Percentiles rank a stretch among this genome's conserved stretches.
Conservation (phyloP, 148 eudicot genomes). For the Persicaria tinctoria region DNA sequence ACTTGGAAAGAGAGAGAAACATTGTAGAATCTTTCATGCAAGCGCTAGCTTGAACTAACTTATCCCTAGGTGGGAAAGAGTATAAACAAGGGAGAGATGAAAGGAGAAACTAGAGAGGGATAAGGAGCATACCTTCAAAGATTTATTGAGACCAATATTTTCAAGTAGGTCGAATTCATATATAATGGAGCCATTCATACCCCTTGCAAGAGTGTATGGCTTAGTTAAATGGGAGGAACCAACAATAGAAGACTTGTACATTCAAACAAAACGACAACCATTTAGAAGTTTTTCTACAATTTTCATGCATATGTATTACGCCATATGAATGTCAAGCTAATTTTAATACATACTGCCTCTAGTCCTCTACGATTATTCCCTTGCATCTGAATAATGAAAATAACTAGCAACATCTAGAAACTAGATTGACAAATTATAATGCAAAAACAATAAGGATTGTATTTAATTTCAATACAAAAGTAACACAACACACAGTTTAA, state of each 20-base stretch:
- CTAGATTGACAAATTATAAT: not conserved
- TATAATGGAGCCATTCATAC: slow-evolving; percentile 91
- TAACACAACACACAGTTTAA: not conserved
- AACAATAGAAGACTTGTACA: not conserved
- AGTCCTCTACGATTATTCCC: not conserved
- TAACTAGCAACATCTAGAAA: not conserved
- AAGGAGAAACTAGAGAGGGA: slow-evolving; percentile 6
- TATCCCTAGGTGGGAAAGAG: too few species aligned
- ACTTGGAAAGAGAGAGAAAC: too few species aligned
- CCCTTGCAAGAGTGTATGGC: slow-evolving; percentile 43
- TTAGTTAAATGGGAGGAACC: not conserved
- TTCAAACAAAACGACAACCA: not conserved
- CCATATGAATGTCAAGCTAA: not conserved
- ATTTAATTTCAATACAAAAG: not conserved
- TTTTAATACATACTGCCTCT: not conserved
- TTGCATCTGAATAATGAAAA: slow-evolving; percentile 1
- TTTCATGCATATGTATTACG: not conserved
- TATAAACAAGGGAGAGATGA: not conserved
- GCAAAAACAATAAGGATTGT: not conserved
- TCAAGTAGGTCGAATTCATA: slow-evolving; percentile 89
- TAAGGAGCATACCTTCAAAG: slow-evolving; percentile 55
- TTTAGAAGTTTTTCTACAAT: not conserved
- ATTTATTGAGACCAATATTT: slow-evolving; percentile 68
- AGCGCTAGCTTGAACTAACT: too few species aligned
- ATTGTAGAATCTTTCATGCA: too few species aligned